Evolutionary conservation across 192 early-diverging fungal species (phyloP).

Genomic region (Backusella tuberculispora): DNA sequence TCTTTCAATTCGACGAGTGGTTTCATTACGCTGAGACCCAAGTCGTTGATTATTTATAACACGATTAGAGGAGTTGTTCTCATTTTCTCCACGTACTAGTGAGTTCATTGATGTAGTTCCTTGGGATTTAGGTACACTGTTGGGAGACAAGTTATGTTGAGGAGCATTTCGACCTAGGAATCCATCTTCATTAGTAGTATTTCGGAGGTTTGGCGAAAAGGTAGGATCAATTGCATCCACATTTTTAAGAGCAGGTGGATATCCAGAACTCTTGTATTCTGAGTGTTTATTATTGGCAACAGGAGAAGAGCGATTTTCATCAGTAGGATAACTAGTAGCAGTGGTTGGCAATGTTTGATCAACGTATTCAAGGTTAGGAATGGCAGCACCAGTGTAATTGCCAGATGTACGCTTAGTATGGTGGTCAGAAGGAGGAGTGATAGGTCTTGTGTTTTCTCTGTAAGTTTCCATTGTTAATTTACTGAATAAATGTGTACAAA

Average conservation of each 20-base stretch:
- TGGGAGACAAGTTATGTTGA: background rate
- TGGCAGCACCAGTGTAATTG: background rate
- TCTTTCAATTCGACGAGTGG: slow-evolving; percentile 16
- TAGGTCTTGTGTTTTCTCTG: slow-evolving; percentile 14
- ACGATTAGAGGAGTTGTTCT: background rate
- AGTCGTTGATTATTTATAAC: background rate
- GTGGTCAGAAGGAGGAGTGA: slow-evolving; percentile 13
- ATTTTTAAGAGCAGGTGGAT: background rate
- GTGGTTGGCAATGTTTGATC: background rate
- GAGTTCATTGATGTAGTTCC: background rate
- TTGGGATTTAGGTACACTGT: background rate
- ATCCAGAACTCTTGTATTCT: background rate
- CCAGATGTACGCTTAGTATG: background rate
- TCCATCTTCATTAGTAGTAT: background rate
- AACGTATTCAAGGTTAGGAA: background rate
- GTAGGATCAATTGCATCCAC: background rate
- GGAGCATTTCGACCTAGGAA: background rate
- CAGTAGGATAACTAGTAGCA: background rate
- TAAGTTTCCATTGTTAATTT: background rate
- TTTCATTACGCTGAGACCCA: slow-evolving; percentile 11
- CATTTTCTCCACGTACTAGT: background rate
- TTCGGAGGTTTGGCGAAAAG: background rate
- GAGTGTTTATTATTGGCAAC: background rate
- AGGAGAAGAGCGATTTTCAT: no score
- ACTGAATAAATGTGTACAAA: background rate